Percentiles rank a stretch among this genome's conserved stretches.
Evolutionary conservation across 345 rosid genomes (phyloP).

Genomic region (Citropsis articulata): DNA sequence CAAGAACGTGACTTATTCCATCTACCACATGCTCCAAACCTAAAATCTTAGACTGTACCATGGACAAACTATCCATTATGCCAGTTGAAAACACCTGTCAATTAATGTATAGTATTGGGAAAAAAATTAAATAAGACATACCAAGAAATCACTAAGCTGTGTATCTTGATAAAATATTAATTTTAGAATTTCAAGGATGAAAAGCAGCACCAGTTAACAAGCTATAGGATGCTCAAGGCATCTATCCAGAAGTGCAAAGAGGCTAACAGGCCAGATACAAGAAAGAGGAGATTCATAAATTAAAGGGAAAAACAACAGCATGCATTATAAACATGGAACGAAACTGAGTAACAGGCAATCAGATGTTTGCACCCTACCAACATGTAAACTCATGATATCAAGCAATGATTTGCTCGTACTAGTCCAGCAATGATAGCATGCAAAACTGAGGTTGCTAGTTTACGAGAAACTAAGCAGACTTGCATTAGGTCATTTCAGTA

Average conservation of each 20-base stretch:
- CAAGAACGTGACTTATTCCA: conserved; percentile 40
- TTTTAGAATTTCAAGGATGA: background rate
- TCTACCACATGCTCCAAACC: conserved; percentile 74
- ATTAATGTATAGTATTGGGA: conserved; percentile 1
- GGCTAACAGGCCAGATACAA: background rate
- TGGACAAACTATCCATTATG: conserved; percentile 55
- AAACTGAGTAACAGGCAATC: background rate
- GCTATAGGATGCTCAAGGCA: background rate
- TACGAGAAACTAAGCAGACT: background rate
- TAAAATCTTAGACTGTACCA: conserved; percentile 69
- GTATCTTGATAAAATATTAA: background rate
- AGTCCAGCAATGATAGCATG: background rate
- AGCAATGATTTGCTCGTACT: background rate
- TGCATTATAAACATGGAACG: background rate
- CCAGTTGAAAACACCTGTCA: conserved; percentile 69
- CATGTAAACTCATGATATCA: background rate
- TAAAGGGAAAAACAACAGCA: background rate
- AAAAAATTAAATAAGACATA: background rate
- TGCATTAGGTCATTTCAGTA: background rate
- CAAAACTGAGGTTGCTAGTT: background rate
- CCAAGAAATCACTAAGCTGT: background rate
- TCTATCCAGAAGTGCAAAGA: background rate
- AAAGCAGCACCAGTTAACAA: background rate
- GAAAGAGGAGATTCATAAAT: background rate
- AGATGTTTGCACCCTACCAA: background rate